Percentiles rank a stretch among this genome's conserved stretches.
These are phyloP conservation scores for Colletotrichum tropicale DNA, from an alignment of 2,329 filamentous ascomycete genomes.

Conservation along the genomic window DNA sequence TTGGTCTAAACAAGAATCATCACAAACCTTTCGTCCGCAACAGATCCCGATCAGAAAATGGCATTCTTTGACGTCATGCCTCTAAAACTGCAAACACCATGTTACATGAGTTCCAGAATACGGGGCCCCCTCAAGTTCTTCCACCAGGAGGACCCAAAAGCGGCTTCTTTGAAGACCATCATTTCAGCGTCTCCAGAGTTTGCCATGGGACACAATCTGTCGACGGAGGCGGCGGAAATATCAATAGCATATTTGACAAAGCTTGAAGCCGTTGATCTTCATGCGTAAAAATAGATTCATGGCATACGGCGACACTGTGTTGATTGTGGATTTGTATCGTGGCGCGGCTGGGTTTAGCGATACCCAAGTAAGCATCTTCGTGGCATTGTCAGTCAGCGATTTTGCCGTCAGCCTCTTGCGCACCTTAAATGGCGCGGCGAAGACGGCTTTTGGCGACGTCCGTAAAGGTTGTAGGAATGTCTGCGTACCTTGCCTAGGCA, in stretches of 20 bases:
- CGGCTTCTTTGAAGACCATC: not conserved
- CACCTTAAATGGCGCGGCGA: not conserved
- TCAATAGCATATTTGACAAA: not conserved
- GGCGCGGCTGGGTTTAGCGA: not conserved
- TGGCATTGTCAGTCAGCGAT: not conserved
- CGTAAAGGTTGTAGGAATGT: not conserved
- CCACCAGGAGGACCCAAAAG: not conserved
- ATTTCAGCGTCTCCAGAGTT: no score
- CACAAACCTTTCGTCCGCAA: not conserved
- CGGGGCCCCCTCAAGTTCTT: not conserved
- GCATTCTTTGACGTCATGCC: not conserved
- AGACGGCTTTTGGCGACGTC: not conserved
- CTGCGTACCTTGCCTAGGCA: not conserved
- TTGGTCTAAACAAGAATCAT: not conserved
- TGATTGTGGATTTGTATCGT: not conserved
- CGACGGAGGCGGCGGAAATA: not conserved
- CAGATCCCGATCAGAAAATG: not conserved
- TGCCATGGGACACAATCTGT: not conserved
- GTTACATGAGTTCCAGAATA: not conserved
- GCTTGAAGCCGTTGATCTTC: not conserved
- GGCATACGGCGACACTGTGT: not conserved
- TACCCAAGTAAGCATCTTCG: fast-evolving
- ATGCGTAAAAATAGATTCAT: not conserved
- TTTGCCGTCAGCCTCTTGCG: no score
- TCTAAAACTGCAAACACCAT: not conserved